Evolutionary conservation across 225 moss, liverwort and hornwort genomes (phyloP).

Genomic region (Lunularia cruciata): DNA sequence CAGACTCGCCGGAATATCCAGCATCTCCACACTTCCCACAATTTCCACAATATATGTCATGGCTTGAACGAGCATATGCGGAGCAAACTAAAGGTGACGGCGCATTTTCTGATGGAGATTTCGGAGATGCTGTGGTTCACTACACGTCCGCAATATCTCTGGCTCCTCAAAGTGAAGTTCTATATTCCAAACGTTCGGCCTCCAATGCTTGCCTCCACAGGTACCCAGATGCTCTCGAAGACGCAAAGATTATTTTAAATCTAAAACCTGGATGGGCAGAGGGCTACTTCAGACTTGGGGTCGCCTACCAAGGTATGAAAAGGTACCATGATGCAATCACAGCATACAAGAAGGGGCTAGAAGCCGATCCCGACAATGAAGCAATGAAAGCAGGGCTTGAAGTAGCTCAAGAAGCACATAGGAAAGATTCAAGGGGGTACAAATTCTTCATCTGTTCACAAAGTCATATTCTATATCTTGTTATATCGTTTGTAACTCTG

Average conservation of each 20-base stretch:
- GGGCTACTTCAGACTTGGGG: constrained; percentile 64
- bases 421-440: constrained; percentile 37
- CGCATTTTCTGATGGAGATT: constrained; percentile 62
- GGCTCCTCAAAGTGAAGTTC: constrained; percentile 55
- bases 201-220: constrained; percentile 54
- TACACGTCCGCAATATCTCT: constrained; percentile 56
- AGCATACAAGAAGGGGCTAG: constrained; percentile 58
- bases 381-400: constrained; percentile 56
- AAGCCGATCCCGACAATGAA: constrained; percentile 55
- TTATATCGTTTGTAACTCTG: constrained; percentile 4
- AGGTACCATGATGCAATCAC: constrained; percentile 49
- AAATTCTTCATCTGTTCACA: constrained; percentile 7
- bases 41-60: constrained; percentile 7
- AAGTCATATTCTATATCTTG: neutral
- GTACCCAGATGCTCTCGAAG: constrained; percentile 61
- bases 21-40: too few species aligned
- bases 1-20: constrained; percentile 2
- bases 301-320: constrained; percentile 50
- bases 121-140: constrained; percentile 49
- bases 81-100: constrained; percentile 67
- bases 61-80: constrained; percentile 43
- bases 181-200: constrained; percentile 70
- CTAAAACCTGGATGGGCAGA: constrained; percentile 67
- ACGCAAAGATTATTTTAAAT: constrained; percentile 65
- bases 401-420: constrained; percentile 43